phyloP scores from a whole-genome alignment of 805 yeast species.

The Saturnispora mendoncae region DNA sequence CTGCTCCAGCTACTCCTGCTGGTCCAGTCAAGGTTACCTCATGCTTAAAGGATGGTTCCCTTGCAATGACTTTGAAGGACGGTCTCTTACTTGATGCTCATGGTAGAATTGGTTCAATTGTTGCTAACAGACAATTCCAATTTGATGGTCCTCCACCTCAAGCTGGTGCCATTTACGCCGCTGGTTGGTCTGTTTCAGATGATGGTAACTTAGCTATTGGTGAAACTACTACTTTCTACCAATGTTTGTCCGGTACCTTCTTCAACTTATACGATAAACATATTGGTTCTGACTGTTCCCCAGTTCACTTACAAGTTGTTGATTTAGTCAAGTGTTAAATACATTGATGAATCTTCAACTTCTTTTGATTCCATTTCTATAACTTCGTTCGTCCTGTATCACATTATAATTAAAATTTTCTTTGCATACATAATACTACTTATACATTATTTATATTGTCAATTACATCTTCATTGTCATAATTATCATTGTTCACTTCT shows the following conservation, averaged over 20 bases:
- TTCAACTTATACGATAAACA: conserved; percentile 47
- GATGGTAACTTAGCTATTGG: conserved; percentile 44
- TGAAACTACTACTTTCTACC: conserved; percentile 40
- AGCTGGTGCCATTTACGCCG: conserved; percentile 47
- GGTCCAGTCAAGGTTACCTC: conserved; percentile 22
- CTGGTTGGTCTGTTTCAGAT: conserved; percentile 40
- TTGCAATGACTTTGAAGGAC: conserved; percentile 35
- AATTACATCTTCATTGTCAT: no score
- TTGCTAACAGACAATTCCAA: conserved; percentile 57
- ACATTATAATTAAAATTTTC: not conserved
- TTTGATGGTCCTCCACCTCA: conserved; percentile 61
- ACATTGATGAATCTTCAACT: no score
- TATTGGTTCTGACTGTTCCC: conserved; percentile 37
- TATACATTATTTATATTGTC: no score
- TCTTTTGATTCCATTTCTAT: not conserved
- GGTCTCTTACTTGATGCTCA: conserved; percentile 37
- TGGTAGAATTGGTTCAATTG: conserved; percentile 52
- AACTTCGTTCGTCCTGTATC: no score
- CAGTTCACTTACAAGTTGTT: conserved; percentile 37
- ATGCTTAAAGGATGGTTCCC: conserved; percentile 31
- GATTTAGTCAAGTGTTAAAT: conserved; percentile 38
- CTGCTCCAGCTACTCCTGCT: conserved; percentile 26
- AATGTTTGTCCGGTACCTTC: conserved; percentile 48
- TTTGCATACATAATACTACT: not conserved
- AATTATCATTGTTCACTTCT: no score